A percentile compares a stretch with the other conserved stretches of the same genome.
These are phyloP conservation scores for Aspergillus conjunctus DNA, from an alignment of 495 filamentous ascomycete species.

Conservation along the genomic window DNA sequence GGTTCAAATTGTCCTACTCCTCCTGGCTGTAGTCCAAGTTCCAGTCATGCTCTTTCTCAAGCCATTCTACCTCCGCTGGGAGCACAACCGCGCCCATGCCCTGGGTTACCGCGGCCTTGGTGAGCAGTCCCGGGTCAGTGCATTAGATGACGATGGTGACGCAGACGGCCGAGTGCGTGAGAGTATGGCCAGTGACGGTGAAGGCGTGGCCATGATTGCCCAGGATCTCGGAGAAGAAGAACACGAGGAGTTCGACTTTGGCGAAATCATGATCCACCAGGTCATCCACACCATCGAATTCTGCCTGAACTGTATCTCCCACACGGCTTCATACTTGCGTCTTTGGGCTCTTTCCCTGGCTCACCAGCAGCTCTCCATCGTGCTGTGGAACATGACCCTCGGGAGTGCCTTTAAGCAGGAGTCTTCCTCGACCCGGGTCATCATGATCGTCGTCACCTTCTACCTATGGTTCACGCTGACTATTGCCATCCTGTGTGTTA, in stretches of 20 bases:
- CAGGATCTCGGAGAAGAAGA: slow-evolving; percentile 74
- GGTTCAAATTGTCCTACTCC: slow-evolving; percentile 77
- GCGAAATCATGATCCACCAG: slow-evolving; percentile 97
- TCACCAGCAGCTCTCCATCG: slow-evolving; percentile 94
- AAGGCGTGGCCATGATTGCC: slow-evolving; percentile 88
- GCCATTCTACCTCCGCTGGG: slow-evolving; percentile 87
- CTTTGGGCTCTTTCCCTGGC: slow-evolving; percentile 97
- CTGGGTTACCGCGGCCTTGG: slow-evolving; percentile 91
- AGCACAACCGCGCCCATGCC: slow-evolving; percentile 86
- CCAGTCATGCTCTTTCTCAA: slow-evolving; percentile 92
- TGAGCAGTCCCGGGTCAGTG: slow-evolving; percentile 80
- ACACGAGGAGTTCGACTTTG: slow-evolving; percentile 96
- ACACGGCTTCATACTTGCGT: slow-evolving; percentile 97
- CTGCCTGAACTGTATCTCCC: slow-evolving; percentile 97
- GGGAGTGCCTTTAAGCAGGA: slow-evolving; percentile 65
- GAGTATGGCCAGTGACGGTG: slow-evolving; percentile 78
- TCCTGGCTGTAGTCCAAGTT: slow-evolving; percentile 82
- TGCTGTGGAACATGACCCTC: slow-evolving; percentile 96
- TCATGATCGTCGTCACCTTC: slow-evolving; percentile 79
- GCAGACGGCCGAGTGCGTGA: slow-evolving; percentile 59
- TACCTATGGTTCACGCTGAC: slow-evolving; percentile 86
- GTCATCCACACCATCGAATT: slow-evolving; percentile 99
- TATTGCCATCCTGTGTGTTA: slow-evolving; percentile 70
- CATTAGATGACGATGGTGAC: slow-evolving; percentile 78
- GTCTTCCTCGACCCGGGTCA: slow-evolving; percentile 66